These are phyloP conservation scores for Agroathelia rolfsii DNA, from an alignment of 1,284 basidiomycete species.

Conservation along the genomic window DNA sequence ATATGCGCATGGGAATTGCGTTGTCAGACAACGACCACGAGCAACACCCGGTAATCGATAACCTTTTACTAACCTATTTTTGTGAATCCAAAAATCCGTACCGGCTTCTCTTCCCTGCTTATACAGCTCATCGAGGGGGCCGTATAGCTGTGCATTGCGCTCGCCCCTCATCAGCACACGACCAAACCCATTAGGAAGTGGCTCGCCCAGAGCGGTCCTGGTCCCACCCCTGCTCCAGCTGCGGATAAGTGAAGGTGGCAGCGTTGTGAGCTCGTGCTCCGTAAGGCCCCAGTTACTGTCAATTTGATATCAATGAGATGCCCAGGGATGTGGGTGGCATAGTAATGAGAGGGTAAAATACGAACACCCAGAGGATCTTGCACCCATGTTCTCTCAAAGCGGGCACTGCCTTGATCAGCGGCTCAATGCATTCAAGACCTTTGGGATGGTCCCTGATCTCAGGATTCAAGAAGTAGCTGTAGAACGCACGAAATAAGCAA, in stretches of 20 bases:
- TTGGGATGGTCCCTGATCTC: conserved; percentile 45
- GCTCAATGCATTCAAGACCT: conserved; percentile 49
- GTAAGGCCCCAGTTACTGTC: conserved; percentile 63
- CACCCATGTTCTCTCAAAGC: conserved; percentile 40
- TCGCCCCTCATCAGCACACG: conserved; percentile 50
- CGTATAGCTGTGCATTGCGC: conserved; percentile 47
- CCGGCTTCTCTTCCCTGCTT: conserved; percentile 39
- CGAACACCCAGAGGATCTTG: conserved; percentile 61
- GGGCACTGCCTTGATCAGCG: conserved; percentile 39
- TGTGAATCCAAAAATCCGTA: conserved; percentile 64
- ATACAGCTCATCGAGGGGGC: conserved; percentile 47
- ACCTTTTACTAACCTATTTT: conserved; percentile 40
- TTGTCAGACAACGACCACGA: not conserved
- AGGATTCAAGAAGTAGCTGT: conserved; percentile 57
- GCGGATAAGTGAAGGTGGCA: conserved; percentile 47
- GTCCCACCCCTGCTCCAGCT: conserved; percentile 39
- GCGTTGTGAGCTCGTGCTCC: conserved; percentile 47
- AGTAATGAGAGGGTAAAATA: conserved; percentile 7
- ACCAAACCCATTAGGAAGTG: conserved; percentile 45
- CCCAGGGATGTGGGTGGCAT: not conserved
- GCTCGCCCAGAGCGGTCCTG: conserved; percentile 48
- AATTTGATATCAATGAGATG: conserved; percentile 7
- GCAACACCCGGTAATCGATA: not conserved
- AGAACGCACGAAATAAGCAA: no score
- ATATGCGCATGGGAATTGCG: not conserved